A percentile compares a stretch with the other conserved stretches of the same genome.
Conservation (phyloP, 2,329 filamentous ascomycete species). For the Fusarium neocosmosporiellum region DNA sequence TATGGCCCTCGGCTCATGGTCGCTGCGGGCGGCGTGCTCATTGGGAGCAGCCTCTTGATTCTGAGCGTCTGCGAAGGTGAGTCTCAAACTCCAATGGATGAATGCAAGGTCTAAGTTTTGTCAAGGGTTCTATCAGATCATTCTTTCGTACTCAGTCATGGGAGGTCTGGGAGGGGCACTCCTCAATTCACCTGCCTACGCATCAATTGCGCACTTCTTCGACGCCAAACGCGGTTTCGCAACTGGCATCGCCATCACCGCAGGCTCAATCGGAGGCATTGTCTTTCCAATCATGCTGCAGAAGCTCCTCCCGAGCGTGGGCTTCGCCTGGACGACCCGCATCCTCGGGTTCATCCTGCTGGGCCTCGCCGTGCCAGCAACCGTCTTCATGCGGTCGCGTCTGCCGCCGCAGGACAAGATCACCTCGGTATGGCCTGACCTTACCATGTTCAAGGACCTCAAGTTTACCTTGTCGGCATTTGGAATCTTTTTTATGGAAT, state of each 20-base stretch:
- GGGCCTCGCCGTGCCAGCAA: conserved; percentile 58
- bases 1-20: conserved; percentile 78
- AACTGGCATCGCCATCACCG: conserved; percentile 83
- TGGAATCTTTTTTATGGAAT: conserved; percentile 77
- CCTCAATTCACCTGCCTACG: conserved; percentile 81
- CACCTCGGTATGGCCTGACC: conserved; percentile 65
- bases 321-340: conserved; percentile 63
- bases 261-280: conserved; percentile 76
- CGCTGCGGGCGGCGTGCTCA: conserved; percentile 68
- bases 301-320: conserved; percentile 57
- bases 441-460: conserved; percentile 69
- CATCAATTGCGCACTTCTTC: conserved; percentile 84
- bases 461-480: conserved; percentile 70
- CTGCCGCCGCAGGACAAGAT: conserved; percentile 57
- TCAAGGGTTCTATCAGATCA: conserved; percentile 78
- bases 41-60: conserved; percentile 72
- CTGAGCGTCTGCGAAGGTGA: conserved; percentile 71
- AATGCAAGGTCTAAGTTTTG: background rate
- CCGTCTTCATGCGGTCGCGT: conserved; percentile 62
- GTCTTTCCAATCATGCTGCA: conserved; percentile 66
- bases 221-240: conserved; percentile 77
- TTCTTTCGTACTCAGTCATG: conserved; percentile 79
- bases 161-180: conserved; percentile 79
- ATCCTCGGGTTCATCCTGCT: conserved; percentile 63
- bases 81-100: background rate